Percentiles rank a stretch among this genome's conserved stretches.
phyloP scores from a whole-genome alignment of 2,329 filamentous ascomycete genomes.

The Seiridium cupressi region DNA sequence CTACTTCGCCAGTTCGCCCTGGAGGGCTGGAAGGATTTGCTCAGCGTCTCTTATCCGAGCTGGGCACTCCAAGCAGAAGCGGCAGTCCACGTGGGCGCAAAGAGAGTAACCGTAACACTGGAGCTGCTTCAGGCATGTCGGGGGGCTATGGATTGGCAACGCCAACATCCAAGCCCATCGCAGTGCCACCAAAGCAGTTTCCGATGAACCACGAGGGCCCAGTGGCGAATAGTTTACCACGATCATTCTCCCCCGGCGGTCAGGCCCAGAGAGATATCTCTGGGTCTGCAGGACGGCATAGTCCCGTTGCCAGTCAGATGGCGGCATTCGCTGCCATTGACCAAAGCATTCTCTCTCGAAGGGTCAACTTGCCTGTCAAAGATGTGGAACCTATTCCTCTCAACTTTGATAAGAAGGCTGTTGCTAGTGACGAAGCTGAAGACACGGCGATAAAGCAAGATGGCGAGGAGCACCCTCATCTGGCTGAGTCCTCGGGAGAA shows the following conservation, averaged over 20 bases:
- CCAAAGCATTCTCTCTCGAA: constrained; percentile 57
- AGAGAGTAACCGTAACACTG: constrained; percentile 35
- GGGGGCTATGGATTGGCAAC: constrained; percentile 28
- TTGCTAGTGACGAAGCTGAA: constrained; percentile 21
- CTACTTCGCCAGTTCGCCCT: constrained; percentile 50
- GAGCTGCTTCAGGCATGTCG: constrained; percentile 20
- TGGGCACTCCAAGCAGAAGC: constrained; percentile 52
- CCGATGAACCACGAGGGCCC: constrained; percentile 36
- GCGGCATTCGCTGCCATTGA: constrained; percentile 64
- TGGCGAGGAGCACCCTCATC: constrained; percentile 7
- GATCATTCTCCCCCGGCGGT: constrained; percentile 41
- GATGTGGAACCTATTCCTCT: constrained; percentile 47
- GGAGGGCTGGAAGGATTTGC: constrained; percentile 60
- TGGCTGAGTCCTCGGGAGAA: constrained; percentile 15
- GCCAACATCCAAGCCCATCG: constrained; percentile 31
- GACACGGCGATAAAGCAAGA: constrained; percentile 13
- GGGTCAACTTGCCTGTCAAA: constrained; percentile 46
- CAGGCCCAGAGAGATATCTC: constrained; percentile 19
- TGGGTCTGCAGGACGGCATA: constrained; percentile 23
- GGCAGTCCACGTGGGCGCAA: constrained; percentile 49
- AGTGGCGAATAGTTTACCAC: constrained; percentile 24
- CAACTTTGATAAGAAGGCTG: constrained; percentile 33
- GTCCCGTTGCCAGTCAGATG: constrained; percentile 47
- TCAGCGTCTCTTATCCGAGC: constrained; percentile 60
- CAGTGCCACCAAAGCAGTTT: constrained; percentile 42